Conservation (phyloP, 2,329 filamentous ascomycete species). For the Nannizzia gypsea region DNA sequence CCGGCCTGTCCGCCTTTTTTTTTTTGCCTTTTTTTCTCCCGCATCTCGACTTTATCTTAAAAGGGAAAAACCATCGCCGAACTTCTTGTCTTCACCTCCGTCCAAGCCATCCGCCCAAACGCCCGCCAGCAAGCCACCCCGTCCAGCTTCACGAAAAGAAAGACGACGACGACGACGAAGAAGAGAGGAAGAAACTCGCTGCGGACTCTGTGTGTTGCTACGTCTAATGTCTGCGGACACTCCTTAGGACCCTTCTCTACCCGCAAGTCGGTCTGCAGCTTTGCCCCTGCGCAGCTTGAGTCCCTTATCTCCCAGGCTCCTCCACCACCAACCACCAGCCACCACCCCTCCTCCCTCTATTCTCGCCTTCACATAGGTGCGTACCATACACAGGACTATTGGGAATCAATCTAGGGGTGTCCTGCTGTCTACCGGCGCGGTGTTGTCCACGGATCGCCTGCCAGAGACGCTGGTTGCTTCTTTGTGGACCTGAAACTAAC, state of each 20-base stretch:
- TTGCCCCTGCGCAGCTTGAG: slow-evolving; percentile 2
- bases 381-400: neutral
- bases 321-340: neutral
- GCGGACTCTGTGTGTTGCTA: neutral
- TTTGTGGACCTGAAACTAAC: neutral
- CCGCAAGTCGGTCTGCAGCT: neutral
- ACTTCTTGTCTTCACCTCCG: neutral
- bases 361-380: neutral
- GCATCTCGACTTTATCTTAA: slow-evolving; percentile 2
- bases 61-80: neutral
- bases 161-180: too few relatives aligned
- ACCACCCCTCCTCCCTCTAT: neutral
- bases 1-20: slow-evolving; percentile 1
- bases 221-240: neutral
- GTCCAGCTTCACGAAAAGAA: neutral
- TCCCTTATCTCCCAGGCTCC: neutral
- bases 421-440: neutral
- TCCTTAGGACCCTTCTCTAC: neutral
- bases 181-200: neutral
- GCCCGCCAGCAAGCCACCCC: neutral
- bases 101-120: neutral
- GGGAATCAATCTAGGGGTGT: neutral
- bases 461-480: neutral
- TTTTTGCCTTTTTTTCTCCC: neutral
- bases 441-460: neutral